Percentiles rank a stretch among this genome's conserved stretches.
phyloP scores from a whole-genome alignment of 2,329 filamentous ascomycete genomes.

The Cladosporium sp. region DNA sequence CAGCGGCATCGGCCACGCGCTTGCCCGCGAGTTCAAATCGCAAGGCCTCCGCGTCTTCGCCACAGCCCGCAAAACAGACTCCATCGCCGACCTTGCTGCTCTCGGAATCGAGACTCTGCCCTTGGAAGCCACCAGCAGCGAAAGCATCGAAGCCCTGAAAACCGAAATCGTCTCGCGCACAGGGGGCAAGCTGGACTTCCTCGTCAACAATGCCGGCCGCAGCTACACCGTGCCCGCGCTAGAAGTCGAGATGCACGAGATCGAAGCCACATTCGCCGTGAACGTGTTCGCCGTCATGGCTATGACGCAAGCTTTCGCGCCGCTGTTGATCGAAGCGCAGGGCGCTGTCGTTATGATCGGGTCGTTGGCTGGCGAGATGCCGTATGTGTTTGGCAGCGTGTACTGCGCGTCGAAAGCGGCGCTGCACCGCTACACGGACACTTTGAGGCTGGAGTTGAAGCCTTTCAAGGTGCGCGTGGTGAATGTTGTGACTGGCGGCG shows the following conservation, averaged over 20 bases:
- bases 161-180: conserved; percentile 50
- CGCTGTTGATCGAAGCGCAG: conserved; percentile 51
- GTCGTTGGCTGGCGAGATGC: conserved; percentile 44
- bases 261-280: conserved; percentile 50
- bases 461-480: conserved; percentile 52
- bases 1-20: conserved; percentile 57
- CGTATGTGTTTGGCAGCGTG: conserved; percentile 43
- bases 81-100: conserved; percentile 51
- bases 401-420: conserved; percentile 64
- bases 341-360: conserved; percentile 44
- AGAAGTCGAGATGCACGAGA: conserved; percentile 53
- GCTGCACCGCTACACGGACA: conserved; percentile 59
- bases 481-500: conserved; percentile 59
- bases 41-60: conserved; percentile 58
- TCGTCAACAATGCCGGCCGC: conserved; percentile 60
- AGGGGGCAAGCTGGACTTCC: conserved; percentile 53
- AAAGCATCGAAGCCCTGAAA: conserved; percentile 51
- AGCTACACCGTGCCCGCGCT: conserved; percentile 60
- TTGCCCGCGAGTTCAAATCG: conserved; percentile 58
- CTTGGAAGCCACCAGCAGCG: conserved; percentile 53
- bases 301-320: conserved; percentile 58
- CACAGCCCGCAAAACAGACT: conserved; percentile 54
- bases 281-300: conserved; percentile 61
- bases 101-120: conserved; percentile 56
- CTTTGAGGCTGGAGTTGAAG: conserved; percentile 57